These are phyloP conservation scores for Pseudocercospora vitis DNA, from an alignment of 2,329 filamentous ascomycete genomes.

Conservation along the genomic window DNA sequence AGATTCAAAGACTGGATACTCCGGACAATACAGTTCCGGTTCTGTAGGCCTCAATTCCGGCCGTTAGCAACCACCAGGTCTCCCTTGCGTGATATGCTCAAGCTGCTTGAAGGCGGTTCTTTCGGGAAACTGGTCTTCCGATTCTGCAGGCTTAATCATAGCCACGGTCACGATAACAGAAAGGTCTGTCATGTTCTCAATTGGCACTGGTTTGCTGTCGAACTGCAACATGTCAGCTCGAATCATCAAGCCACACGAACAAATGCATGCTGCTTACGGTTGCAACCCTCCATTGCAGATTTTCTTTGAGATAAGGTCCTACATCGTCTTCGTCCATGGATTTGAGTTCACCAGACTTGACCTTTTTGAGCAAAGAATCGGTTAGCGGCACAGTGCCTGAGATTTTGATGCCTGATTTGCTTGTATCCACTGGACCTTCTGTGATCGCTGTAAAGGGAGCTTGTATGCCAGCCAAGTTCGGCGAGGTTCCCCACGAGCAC, in stretches of 20 bases:
- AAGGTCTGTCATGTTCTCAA: slow-evolving; percentile 40
- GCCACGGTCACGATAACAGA: slow-evolving; percentile 43
- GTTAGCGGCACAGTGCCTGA: slow-evolving; percentile 12
- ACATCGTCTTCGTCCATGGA: slow-evolving; percentile 16
- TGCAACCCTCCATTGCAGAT: slow-evolving; percentile 14
- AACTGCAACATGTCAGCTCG: slow-evolving; percentile 31
- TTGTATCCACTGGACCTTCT: slow-evolving; percentile 1
- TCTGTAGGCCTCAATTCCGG: not conserved
- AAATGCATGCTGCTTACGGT: not conserved
- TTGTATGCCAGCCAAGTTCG: slow-evolving; percentile 62
- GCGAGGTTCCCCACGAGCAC: slow-evolving; percentile 52
- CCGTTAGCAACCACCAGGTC: slow-evolving; percentile 25
- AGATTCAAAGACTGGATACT: not conserved
- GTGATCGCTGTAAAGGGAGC: slow-evolving; percentile 46
- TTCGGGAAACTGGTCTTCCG: slow-evolving; percentile 40
- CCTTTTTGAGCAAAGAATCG: slow-evolving; percentile 12
- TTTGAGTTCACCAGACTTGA: slow-evolving; percentile 7
- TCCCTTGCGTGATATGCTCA: slow-evolving; percentile 25
- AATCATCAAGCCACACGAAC: not conserved
- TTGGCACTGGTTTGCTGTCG: slow-evolving; percentile 39
- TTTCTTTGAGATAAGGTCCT: not conserved
- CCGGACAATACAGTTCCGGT: slow-evolving; percentile 3
- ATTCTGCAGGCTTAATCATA: slow-evolving; percentile 40
- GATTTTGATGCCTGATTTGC: slow-evolving; percentile 6
- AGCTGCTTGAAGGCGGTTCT: slow-evolving; percentile 37